Conservation (phyloP, 108 stramenopile genomes). For the Stephanodiscus triporus region DNA sequence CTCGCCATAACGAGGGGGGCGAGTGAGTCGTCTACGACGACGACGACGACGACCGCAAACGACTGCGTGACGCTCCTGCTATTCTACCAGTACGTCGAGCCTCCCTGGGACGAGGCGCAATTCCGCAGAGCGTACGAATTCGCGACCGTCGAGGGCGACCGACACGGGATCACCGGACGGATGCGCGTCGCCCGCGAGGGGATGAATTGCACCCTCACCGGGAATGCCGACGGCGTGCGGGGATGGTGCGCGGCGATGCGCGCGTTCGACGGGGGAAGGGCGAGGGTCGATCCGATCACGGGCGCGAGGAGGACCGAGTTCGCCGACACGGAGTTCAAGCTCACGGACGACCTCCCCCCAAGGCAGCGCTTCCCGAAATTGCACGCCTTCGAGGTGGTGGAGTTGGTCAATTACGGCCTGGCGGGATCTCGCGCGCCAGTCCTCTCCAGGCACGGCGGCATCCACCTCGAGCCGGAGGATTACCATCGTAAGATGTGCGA, state of each 20-base stretch:
- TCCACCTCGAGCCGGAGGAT: slow-evolving; percentile 83
- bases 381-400: slow-evolving; percentile 74
- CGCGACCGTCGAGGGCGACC: slow-evolving; percentile 50
- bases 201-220: slow-evolving; percentile 91
- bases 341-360: slow-evolving; percentile 72
- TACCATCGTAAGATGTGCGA: slow-evolving; percentile 83
- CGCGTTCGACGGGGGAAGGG: slow-evolving; percentile 52
- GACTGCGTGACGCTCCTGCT: slow-evolving; percentile 64
- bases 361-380: slow-evolving; percentile 79
- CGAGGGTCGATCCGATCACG: slow-evolving; percentile 15
- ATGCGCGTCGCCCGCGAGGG: slow-evolving; percentile 89
- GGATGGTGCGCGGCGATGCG: slow-evolving; percentile 68
- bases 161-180: slow-evolving; percentile 71
- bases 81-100: slow-evolving; percentile 93
- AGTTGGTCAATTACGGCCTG: slow-evolving; percentile 90
- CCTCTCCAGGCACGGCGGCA: slow-evolving; percentile 68
- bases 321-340: slow-evolving; percentile 83
- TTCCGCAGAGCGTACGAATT: slow-evolving; percentile 59
- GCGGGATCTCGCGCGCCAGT: slow-evolving; percentile 69
- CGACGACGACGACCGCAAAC: background rate
- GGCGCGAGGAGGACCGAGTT: slow-evolving; percentile 55
- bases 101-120: slow-evolving; percentile 68
- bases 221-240: slow-evolving; percentile 46
- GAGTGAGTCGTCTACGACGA: background rate
- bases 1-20: background rate